A percentile compares a stretch with the other conserved stretches of the same genome.
phyloP scores from a whole-genome alignment of 2,329 filamentous ascomycete genomes.

The Orbilia ellipsospora region DNA sequence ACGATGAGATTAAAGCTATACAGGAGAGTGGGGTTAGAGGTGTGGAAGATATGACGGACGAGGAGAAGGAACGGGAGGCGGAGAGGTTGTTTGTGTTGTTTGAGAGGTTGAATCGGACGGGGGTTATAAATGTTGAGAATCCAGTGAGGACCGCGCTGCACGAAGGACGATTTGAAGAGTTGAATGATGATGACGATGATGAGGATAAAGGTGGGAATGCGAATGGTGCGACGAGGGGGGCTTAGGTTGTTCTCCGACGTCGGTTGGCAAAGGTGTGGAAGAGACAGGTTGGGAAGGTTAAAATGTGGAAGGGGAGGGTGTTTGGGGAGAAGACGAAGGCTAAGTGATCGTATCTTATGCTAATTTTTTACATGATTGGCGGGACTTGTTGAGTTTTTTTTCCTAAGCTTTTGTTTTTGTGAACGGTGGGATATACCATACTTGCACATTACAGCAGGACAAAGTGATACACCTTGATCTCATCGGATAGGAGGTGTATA shows the following conservation, averaged over 20 bases:
- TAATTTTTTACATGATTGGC: too few relatives aligned
- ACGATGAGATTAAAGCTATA: conserved; percentile 67
- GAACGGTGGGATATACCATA: too few relatives aligned
- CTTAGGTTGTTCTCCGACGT: conserved; percentile 13
- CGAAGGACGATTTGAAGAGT: conserved; percentile 77
- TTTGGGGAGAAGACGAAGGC: background rate
- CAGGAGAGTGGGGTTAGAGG: conserved; percentile 60
- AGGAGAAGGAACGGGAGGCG: conserved; percentile 91
- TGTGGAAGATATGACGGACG: conserved; percentile 79
- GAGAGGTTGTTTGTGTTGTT: conserved; percentile 91
- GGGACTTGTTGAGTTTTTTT: too few relatives aligned
- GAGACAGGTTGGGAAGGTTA: background rate
- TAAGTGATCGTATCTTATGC: too few relatives aligned
- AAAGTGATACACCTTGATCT: too few relatives aligned
- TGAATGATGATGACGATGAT: conserved; percentile 61
- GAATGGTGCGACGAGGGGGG: background rate
- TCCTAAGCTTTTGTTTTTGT: too few relatives aligned
- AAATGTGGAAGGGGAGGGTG: background rate
- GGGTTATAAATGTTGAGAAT: conserved; percentile 81
- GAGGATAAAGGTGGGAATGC: conserved; percentile 21
- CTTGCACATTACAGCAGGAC: too few relatives aligned
- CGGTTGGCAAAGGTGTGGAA: background rate
- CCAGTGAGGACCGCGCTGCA: conserved; percentile 77
- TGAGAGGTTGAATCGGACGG: conserved; percentile 83
- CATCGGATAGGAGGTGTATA: too few relatives aligned